Conservation (phyloP, 257 asterid genomes). For the Nicotiana paniculata region DNA sequence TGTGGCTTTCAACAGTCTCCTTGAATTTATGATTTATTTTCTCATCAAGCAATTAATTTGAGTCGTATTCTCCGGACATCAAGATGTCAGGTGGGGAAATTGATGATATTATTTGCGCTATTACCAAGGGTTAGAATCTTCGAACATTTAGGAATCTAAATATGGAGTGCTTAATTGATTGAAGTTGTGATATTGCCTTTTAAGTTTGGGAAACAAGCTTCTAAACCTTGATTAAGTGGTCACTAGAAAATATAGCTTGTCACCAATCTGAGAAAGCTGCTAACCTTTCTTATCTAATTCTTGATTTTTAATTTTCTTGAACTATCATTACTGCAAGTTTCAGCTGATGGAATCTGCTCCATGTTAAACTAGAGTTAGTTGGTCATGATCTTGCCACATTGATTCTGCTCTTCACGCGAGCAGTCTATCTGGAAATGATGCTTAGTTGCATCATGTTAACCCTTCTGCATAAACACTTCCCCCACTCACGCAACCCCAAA, state of each 20-base stretch:
- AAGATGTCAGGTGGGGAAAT: too few species aligned
- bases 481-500: not conserved
- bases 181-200: not conserved
- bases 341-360: not conserved
- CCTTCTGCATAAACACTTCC: not conserved
- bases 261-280: not conserved
- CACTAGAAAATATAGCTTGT: not conserved
- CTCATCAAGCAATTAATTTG: not conserved
- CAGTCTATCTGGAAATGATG: not conserved
- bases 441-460: not conserved
- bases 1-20: not conserved
- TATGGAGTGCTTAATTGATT: not conserved
- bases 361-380: not conserved
- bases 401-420: not conserved
- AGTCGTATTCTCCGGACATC: not conserved
- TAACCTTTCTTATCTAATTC: not conserved
- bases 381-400: not conserved
- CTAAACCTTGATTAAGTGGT: not conserved
- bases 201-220: not conserved
- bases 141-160: not conserved
- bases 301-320: not conserved
- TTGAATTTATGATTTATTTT: not conserved
- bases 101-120: not conserved
- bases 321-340: not conserved
- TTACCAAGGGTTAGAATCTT: not conserved